A percentile compares a stretch with the other conserved stretches of the same genome.
These are phyloP conservation scores for Sclerotinia nivalis DNA, from an alignment of 2,329 filamentous ascomycete species.

Conservation along the genomic window DNA sequence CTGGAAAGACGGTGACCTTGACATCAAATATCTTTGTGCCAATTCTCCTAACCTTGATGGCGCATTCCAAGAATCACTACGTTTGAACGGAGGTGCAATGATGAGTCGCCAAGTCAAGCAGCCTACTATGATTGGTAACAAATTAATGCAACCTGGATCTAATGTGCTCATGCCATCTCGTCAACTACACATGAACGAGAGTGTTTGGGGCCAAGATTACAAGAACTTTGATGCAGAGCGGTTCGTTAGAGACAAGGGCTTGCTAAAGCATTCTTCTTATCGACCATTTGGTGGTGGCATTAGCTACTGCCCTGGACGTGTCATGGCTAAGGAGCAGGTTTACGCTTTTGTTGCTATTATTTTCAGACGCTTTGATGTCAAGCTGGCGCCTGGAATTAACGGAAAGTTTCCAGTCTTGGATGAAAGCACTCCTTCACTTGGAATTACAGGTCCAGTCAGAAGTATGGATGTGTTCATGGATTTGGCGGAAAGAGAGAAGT, in stretches of 20 bases:
- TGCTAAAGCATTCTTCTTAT: slow-evolving; percentile 19
- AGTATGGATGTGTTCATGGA: slow-evolving; percentile 20
- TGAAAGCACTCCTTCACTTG: slow-evolving; percentile 18
- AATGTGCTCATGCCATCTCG: slow-evolving; percentile 23
- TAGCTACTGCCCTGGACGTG: slow-evolving; percentile 24
- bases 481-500: background rate
- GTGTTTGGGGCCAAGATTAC: slow-evolving; percentile 19
- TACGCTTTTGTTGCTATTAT: slow-evolving; percentile 21
- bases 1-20: background rate
- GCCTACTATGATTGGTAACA: slow-evolving; percentile 5
- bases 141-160: slow-evolving; percentile 10
- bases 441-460: slow-evolving; percentile 17
- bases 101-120: slow-evolving; percentile 16
- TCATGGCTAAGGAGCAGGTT: slow-evolving; percentile 23
- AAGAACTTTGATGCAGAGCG: slow-evolving; percentile 16
- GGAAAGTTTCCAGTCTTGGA: slow-evolving; percentile 14
- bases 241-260: slow-evolving; percentile 14
- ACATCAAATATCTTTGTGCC: slow-evolving; percentile 15
- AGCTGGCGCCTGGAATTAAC: slow-evolving; percentile 4
- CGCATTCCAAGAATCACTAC: slow-evolving; percentile 22
- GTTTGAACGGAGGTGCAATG: slow-evolving; percentile 18
- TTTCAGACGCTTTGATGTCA: slow-evolving; percentile 22
- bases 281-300: slow-evolving; percentile 23
- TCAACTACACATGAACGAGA: slow-evolving; percentile 23
- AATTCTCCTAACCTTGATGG: slow-evolving; percentile 15